Percentiles rank a stretch among this genome's conserved stretches.
Conservation (phyloP, 1,284 basidiomycete species). For the Heliocybe sulcata region DNA sequence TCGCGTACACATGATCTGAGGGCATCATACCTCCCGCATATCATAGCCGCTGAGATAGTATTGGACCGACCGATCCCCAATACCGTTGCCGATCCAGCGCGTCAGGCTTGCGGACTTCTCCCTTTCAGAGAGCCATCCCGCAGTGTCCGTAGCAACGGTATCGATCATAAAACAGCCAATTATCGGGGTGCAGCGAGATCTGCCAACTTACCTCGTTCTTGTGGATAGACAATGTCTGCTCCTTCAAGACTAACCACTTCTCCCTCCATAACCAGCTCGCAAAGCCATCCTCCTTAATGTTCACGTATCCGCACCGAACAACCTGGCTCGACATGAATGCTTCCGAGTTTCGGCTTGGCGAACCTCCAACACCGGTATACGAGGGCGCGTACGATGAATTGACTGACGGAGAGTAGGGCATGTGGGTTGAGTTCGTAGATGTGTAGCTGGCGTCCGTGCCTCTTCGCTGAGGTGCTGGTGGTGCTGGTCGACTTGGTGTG, state of each 20-base stretch:
- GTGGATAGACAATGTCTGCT: slow-evolving; percentile 77
- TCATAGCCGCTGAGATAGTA: no score
- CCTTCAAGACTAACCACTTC: slow-evolving; percentile 86
- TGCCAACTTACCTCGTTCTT: slow-evolving; percentile 78
- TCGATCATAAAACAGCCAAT: not conserved
- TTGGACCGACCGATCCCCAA: slow-evolving; percentile 2
- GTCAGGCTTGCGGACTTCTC: not conserved
- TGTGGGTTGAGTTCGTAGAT: slow-evolving; percentile 51
- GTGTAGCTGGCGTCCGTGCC: slow-evolving; percentile 33
- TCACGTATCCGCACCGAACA: slow-evolving; percentile 64
- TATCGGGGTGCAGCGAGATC: not conserved
- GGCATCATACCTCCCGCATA: not conserved
- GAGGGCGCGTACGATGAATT: slow-evolving; percentile 50
- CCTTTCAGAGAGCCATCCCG: not conserved
- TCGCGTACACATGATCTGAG: not conserved
- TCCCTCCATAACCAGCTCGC: slow-evolving; percentile 91
- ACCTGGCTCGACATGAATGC: slow-evolving; percentile 32
- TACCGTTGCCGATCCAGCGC: slow-evolving; percentile 1
- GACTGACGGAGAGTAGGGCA: slow-evolving; percentile 44
- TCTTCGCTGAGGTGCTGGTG: slow-evolving; percentile 52
- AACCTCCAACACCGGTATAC: slow-evolving; percentile 71
- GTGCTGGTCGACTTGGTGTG: slow-evolving; percentile 56
- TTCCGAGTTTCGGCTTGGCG: slow-evolving; percentile 54
- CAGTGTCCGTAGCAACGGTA: not conserved
- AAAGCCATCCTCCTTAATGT: slow-evolving; percentile 86